Conservation (phyloP, 2,329 filamentous ascomycete species). For the Beauveria pseudobassiana region DNA sequence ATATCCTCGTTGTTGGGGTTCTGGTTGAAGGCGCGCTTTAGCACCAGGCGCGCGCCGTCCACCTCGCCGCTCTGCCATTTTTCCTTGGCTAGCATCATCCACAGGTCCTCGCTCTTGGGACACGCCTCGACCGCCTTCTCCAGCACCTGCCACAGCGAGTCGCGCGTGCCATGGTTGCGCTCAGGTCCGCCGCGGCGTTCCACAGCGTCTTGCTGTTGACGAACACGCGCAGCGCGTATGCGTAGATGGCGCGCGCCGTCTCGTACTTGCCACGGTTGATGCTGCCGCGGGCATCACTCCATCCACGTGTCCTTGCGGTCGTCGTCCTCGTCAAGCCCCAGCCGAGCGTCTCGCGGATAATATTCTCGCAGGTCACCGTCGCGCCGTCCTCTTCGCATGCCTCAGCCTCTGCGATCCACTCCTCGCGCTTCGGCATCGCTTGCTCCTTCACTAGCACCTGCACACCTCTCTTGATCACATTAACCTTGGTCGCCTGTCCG, state of each 20-base stretch:
- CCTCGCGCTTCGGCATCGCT: constrained; percentile 94
- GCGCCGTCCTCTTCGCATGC: constrained; percentile 91
- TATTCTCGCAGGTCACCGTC: constrained; percentile 75
- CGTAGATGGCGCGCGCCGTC: constrained; percentile 89
- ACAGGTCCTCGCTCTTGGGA: constrained; percentile 82
- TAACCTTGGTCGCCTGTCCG: constrained; percentile 70
- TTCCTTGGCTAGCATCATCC: constrained; percentile 94
- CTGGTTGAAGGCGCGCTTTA: constrained; percentile 86
- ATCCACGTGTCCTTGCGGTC: constrained; percentile 94
- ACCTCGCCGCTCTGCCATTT: constrained; percentile 86
- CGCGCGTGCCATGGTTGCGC: constrained; percentile 76
- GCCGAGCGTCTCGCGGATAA: constrained; percentile 86
- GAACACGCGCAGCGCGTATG: constrained; percentile 84
- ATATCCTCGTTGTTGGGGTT: constrained; percentile 97
- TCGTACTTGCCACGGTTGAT: constrained; percentile 77
- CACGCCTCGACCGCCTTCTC: constrained; percentile 93
- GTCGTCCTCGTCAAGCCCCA: constrained; percentile 91
- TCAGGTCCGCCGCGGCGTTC: constrained; percentile 85
- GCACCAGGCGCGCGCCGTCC: constrained; percentile 75
- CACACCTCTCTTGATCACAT: constrained; percentile 90
- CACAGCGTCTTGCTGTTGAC: constrained; percentile 81
- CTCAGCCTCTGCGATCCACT: constrained; percentile 94
- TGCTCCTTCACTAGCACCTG: constrained; percentile 83
- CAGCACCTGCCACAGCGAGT: constrained; percentile 74
- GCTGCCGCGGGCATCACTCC: constrained; percentile 79